Base-by-base conservation (phyloP, 2,329 filamentous ascomycete genomes). In the Exutisphaerella laricina region DNA sequence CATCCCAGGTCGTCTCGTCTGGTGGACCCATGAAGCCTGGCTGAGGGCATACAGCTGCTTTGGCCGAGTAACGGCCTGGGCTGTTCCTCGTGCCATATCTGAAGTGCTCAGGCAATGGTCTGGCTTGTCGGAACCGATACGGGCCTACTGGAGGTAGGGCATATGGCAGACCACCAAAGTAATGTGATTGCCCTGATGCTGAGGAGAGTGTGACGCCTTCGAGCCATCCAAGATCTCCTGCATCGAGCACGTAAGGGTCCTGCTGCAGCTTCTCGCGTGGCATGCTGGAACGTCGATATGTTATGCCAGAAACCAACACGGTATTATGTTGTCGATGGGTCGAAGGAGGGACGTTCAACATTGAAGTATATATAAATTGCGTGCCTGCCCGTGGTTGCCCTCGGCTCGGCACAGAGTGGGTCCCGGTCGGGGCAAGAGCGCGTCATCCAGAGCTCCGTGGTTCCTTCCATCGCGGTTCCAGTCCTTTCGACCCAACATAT, bases 111-210 rank as follows among this genome's bases (percentile, higher is more conserved):
- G 75, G 69, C 2, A 79, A 58, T 4, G 63, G 60, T 18, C 67
- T 66, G 5, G 75, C 71, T 39, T 64, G 66, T 12, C 70, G 69
- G 62, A 75, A 79, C 40, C 75, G 66, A 47, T 69, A 67, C 10
- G 64, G 58, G 4, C 67, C 67, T 17, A 65, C 46, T 0, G 74
- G 74, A 10, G 75, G 71, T 1, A 77, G 60, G 1, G 71, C 76
- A 47, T 77, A 79, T 0, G 75, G 75, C 1, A 79, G 59, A 4
- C 74, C 74, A 14, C 75, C 74, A 41, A 76, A 77, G 55, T 71
- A 78, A 46, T 71, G 70, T 41, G 70, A 70, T 2, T 22, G 21
- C 3, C 31, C 25, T 7, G 57, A 46, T 16, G 45, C 35, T 8
- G 55, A 48, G 8, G 64, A 57, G 39, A 76, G 62, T 0, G 70